A percentile compares a stretch with the other conserved stretches of the same genome.
Conservation (phyloP, 768 basidiomycete species). For the Leccinum subgranulosum region DNA sequence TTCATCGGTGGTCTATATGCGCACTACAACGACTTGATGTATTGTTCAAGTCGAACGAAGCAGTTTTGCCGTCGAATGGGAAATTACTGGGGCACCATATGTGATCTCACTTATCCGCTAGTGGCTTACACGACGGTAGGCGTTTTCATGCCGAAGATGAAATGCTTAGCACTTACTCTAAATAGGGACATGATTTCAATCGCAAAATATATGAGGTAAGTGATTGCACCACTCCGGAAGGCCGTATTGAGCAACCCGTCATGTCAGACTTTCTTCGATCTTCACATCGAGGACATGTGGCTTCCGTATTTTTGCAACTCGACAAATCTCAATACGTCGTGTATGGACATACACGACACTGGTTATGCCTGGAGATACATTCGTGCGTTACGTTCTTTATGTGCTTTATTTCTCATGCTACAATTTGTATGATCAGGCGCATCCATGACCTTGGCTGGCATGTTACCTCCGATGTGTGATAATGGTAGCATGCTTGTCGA, state of each 20-base stretch:
- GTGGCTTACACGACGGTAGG: constrained; percentile 73
- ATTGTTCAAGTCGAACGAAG: constrained; percentile 80
- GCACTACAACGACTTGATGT: constrained; percentile 87
- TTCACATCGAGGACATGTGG: constrained; percentile 99
- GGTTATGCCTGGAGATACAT: constrained; percentile 99
- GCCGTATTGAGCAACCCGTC: background rate
- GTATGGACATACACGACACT: constrained; percentile 96
- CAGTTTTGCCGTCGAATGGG: constrained; percentile 91
- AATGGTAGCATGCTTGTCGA: constrained; percentile 92
- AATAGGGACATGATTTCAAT: constrained; percentile 91
- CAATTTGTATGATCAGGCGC: constrained; percentile 53
- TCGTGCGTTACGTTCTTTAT: constrained; percentile 43
- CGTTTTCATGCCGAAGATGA: constrained; percentile 1
- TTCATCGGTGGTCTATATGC: constrained; percentile 95
- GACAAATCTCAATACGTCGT: constrained; percentile 92
- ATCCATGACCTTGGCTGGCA: constrained; percentile 95
- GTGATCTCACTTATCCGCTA: constrained; percentile 81
- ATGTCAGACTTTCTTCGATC: constrained; percentile 79
- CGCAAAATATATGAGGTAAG: constrained; percentile 86
- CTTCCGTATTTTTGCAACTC: constrained; percentile 97
- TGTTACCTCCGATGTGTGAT: constrained; percentile 92
- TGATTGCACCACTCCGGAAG: background rate
- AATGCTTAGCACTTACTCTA: constrained; percentile 1
- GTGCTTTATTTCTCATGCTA: constrained; percentile 3
- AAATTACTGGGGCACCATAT: constrained; percentile 91